Evolutionary conservation across 495 filamentous ascomycete genomes (phyloP).

Genomic region (Tuber indicum): DNA sequence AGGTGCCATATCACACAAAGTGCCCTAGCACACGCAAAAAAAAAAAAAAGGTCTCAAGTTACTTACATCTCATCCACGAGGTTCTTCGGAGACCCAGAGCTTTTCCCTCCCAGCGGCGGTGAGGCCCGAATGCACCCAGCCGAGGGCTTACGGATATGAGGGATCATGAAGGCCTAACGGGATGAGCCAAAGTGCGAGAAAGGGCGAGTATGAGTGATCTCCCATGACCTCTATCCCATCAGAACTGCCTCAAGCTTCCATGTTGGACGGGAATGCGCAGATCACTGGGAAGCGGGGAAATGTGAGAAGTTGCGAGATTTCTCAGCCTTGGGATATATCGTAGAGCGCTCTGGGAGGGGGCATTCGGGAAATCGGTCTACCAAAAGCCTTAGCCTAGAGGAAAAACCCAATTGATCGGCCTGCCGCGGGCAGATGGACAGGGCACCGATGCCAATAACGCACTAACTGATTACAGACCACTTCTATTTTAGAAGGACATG

Average conservation of each 20-base stretch:
- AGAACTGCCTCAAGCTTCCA: not conserved
- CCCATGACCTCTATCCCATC: not conserved
- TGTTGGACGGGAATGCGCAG: conserved; percentile 2
- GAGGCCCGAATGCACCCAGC: not conserved
- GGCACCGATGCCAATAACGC: not conserved
- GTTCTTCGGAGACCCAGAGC: not conserved
- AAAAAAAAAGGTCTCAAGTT: not conserved
- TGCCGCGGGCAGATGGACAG: not conserved
- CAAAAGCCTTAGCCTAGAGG: not conserved
- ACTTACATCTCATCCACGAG: not conserved
- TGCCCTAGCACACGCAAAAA: not conserved
- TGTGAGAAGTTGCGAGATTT: not conserved
- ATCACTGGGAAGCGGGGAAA: conserved; percentile 1
- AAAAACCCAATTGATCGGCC: not conserved
- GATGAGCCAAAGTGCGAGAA: not conserved
- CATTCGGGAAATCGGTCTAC: conserved; percentile 1
- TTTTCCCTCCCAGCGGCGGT: not conserved
- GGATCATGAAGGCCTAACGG: not conserved
- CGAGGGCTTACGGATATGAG: not conserved
- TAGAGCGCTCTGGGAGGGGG: not conserved
- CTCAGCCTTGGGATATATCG: not conserved
- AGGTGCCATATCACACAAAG: not conserved
- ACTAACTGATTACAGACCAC: not conserved
- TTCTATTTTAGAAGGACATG: not conserved
- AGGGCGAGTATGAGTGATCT: not conserved